Evolutionary conservation across 345 rosid genomes (phyloP), one percentile per base, ranked within the genome.

Genomic region (Conringia planisiliqua): DNA sequence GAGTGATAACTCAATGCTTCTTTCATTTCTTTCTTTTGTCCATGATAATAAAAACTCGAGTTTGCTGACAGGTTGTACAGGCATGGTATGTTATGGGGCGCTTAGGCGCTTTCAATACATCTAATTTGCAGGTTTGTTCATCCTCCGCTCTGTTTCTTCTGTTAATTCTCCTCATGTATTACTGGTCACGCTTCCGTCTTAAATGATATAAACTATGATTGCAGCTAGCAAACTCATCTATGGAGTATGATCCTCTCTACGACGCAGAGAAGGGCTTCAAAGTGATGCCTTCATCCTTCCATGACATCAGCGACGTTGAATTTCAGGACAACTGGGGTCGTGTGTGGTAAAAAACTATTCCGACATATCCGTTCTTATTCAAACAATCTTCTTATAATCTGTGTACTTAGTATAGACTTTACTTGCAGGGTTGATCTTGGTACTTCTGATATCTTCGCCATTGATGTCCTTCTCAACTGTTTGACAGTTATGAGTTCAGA

Each of bases 31-130:
- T 61, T 27, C 52, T 32, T 50, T 29, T 58, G 66, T 29, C 74
- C 9, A 29, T 30, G 44, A 9, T 36, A 58, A 5, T 36, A 24
- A 12, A 22, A 55, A 38, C 22, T 55, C 62, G 58, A 32, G 10
- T 56, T 75, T 47, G 11, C 42, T 4, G 75, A 79, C 92, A 94
- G 98, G 89, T 84, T 62, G 82, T 91, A 71, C 97, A 89, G 73
- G 86, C 98, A 22, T 91, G 97, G 97, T 91, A 94, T 83, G 91
- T 91, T 72, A 91, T 94, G 98, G 97, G 98, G 47, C 81, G 97
- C 59, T 73, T 91, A 69, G 98, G 98, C 44, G 91, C 93, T 78
- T 94, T 91, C 82, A 94, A 94, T 82, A 87, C 96, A 70, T 86
- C 90, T 17, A 94, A 94, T 74, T 75, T 94, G 77, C 98, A 93